phyloP scores from a whole-genome alignment of 1,284 basidiomycete genomes.

The Ustilago loliicola region DNA sequence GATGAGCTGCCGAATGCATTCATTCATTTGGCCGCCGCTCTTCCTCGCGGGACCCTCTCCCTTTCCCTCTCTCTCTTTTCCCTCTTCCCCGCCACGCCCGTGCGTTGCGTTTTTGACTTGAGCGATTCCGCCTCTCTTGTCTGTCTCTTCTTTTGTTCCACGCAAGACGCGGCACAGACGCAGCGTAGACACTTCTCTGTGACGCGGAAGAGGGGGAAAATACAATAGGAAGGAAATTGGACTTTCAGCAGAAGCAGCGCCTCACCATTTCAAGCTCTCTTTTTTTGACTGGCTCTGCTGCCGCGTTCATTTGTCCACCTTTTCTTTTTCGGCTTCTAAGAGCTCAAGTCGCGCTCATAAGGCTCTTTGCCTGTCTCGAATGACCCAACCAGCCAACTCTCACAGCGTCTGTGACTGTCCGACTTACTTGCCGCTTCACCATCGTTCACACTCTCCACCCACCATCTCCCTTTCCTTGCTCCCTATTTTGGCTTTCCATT shows the following conservation, averaged over 20 bases:
- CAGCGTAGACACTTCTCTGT: background rate
- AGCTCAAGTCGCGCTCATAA: background rate
- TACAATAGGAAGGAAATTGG: background rate
- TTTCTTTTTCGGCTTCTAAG: background rate
- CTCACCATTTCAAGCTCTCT: background rate
- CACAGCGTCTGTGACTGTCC: background rate
- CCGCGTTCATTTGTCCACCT: background rate
- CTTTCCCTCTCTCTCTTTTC: slow-evolving; percentile 1
- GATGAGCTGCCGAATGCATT: slow-evolving; percentile 6
- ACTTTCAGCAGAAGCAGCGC: background rate
- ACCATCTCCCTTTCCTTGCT: background rate
- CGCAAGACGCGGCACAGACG: slow-evolving; percentile 4
- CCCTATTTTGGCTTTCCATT: background rate
- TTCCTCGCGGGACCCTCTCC: background rate
- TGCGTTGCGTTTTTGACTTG: slow-evolving; percentile 1
- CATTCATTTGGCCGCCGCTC: background rate
- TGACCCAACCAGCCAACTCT: background rate
- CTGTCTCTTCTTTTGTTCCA: background rate
- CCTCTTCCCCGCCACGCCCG: background rate
- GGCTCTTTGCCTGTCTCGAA: background rate
- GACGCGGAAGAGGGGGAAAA: background rate
- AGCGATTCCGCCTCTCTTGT: slow-evolving; percentile 8
- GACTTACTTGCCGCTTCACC: background rate
- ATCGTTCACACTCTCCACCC: background rate
- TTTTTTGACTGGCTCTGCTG: background rate